Evolutionary conservation across 1,284 basidiomycete genomes (phyloP).

Genomic region (Pseudozyma flocculosa): DNA sequence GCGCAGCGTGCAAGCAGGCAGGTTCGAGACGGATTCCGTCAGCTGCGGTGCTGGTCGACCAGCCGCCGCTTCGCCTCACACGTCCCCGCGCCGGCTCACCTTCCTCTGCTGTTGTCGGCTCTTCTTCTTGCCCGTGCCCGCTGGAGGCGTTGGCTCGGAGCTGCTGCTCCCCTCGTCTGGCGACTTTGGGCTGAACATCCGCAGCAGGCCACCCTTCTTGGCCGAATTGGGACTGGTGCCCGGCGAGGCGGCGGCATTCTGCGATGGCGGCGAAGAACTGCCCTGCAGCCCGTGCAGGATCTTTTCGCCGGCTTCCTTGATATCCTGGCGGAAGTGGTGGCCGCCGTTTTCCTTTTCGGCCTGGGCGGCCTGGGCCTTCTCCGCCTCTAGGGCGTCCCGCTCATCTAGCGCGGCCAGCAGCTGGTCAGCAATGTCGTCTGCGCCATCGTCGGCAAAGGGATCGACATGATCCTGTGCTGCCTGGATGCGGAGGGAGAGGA

Average conservation of each 20-base stretch:
- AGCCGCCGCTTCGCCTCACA: too few relatives aligned
- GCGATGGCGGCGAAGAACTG: neutral
- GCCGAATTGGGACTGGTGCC: conserved; percentile 7
- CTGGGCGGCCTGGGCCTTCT: neutral
- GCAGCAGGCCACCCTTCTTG: conserved; percentile 17
- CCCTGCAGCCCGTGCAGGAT: conserved; percentile 22
- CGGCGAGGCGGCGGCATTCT: conserved; percentile 2
- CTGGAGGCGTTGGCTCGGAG: neutral
- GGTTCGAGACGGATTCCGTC: too few relatives aligned
- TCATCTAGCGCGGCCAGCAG: conserved; percentile 44
- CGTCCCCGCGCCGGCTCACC: too few relatives aligned
- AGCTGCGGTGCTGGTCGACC: too few relatives aligned
- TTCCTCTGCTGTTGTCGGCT: conserved; percentile 36
- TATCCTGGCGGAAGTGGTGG: conserved; percentile 5
- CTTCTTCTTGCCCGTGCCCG: conserved; percentile 21
- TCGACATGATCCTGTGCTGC: conserved; percentile 6
- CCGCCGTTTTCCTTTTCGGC: conserved; percentile 1
- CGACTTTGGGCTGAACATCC: conserved; percentile 25
- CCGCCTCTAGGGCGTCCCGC: conserved; percentile 27
- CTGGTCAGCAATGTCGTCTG: conserved; percentile 43
- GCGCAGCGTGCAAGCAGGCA: too few relatives aligned
- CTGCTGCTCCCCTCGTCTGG: conserved; percentile 3
- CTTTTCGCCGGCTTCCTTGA: conserved; percentile 35
- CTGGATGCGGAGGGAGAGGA: neutral
- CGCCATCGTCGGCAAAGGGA: conserved; percentile 19